Evolutionary conservation across 148 eudicot species (phyloP).

Genomic region (Fagopyrum esculentum): DNA sequence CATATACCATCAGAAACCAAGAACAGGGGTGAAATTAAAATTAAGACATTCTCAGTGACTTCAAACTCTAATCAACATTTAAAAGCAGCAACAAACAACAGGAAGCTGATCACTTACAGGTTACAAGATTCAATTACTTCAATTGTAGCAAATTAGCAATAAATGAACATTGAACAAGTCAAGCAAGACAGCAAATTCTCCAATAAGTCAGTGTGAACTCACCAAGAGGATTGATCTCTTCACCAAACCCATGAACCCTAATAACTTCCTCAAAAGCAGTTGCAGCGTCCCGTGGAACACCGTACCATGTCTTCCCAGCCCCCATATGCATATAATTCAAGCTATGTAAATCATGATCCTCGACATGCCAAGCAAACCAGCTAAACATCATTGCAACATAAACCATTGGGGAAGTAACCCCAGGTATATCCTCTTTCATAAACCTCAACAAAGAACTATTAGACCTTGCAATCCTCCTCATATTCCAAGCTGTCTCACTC

Average conservation of each 20-base stretch:
- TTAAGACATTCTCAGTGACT: no score
- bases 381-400: conserved; percentile 96
- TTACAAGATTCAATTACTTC: not conserved
- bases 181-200: no score
- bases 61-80: no score
- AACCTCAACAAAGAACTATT: conserved; percentile 79
- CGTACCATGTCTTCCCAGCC: conserved; percentile 93
- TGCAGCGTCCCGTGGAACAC: conserved; percentile 86
- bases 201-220: not conserved
- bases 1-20: not conserved
- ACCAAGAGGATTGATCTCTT: conserved; percentile 98
- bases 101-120: no score
- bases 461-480: conserved; percentile 88
- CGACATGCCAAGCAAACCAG: conserved; percentile 99
- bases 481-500: conserved; percentile 90
- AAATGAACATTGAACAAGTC: no score
- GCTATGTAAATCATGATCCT: conserved; percentile 97
- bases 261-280: conserved; percentile 88
- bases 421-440: conserved; percentile 97
- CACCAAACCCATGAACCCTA: conserved; percentile 81
- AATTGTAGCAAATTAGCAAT: not conserved
- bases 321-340: conserved; percentile 95
- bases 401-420: conserved; percentile 97
- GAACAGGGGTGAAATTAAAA: not conserved
- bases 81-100: no score